Evolutionary conservation across 1,139 yeast species (phyloP), one percentile per base, ranked within the genome.

Genomic region (Dujonia santamariae): DNA sequence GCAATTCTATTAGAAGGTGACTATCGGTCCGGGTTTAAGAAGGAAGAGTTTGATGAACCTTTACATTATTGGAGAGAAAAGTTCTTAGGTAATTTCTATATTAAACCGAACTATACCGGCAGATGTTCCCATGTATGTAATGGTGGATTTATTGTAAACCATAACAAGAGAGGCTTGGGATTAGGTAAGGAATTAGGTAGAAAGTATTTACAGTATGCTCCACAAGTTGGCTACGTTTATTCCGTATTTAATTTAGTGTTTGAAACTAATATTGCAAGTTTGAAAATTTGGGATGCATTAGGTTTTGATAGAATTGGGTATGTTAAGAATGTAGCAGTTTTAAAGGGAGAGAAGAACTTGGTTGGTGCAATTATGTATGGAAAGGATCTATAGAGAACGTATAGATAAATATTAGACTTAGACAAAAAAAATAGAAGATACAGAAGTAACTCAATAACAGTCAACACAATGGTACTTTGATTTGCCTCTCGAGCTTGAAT

Each of bases 221-320:
- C 88, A 0, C 50, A 66, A 35, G 59, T 85, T 30, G 95, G 95
- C 0, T 86, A 80, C 56, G 76, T 70, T 4, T 84, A 83, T 50
- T 78, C 87, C 7, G 88, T 86, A n/a, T 86, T 83, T 64, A 86
- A 86, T 53, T 63, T 86, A 36, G 95, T 86, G 1, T 85, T 79
- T 51, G 88, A 69, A 36, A 76, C 85, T 3, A 85, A 86, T 49
- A 61, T 57, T 1, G 94, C 85, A 3, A 80, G 90, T 46, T 50
- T 67, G 46, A 68, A 60, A 45, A 80, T 84, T 38, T 86, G 95
- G 95, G 95, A 85, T 34, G 45, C 61, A 2, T 63, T 85, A 23
- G 90, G 92, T 1, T 86, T 85, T 45, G 80, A 81, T 7, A 61
- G 85, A 36, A 78, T 85, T 31, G 95, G 95, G 0, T 63, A 66